Evolutionary conservation across 1,284 basidiomycete species (phyloP), one percentile per base, ranked within the genome.

Genomic region (Ceratobasidium sp.): DNA sequence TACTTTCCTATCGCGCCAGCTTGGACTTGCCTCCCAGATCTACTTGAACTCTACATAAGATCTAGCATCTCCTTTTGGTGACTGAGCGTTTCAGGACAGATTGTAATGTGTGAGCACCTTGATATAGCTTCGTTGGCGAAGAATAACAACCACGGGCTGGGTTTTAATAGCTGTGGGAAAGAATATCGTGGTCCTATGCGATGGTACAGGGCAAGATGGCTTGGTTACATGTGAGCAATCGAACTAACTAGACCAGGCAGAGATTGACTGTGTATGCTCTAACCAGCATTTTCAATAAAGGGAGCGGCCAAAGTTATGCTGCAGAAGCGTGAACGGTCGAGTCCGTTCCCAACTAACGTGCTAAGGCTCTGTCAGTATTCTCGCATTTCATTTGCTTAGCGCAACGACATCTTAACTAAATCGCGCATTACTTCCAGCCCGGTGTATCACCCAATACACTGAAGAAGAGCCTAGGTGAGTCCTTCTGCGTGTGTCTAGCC

Each of bases 171-270:
- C 62, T 13, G 15, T 46, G 2, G 17, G 40, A 15, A 64, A 44
- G 62, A 64, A 64, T 44, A 64, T 70, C 23, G 33, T 70, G 28
- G 68, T 74, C 7, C 48, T 74, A 0, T 74, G 70, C 42, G 70
- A 74, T 17, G 70, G 70, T 12, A 74, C 70, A 7, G 70, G 70
- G 13, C 59, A 74, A 23, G 70, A 74, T 50, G 59, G 70, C 23
- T 28, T 64, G 28, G 44, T 64, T 20, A 62, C 70, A 64, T 33
- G 70, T 74, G 33, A 42, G 66, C 17, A n/a, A 10, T 3, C n/a
- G 1, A 26, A 5, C 46, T 46, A 10, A 12, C 1, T 20, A n/a
- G 20, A 40, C 46, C 15, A 59, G 66, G 38, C 15, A 6, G 33
- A 42, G 48, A 28, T 38, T 56, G 20, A 46, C 3, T 3, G 40